These are phyloP conservation scores for Hemileia vastatrix DNA, from an alignment of 1,284 basidiomycete species.

Conservation along the genomic window DNA sequence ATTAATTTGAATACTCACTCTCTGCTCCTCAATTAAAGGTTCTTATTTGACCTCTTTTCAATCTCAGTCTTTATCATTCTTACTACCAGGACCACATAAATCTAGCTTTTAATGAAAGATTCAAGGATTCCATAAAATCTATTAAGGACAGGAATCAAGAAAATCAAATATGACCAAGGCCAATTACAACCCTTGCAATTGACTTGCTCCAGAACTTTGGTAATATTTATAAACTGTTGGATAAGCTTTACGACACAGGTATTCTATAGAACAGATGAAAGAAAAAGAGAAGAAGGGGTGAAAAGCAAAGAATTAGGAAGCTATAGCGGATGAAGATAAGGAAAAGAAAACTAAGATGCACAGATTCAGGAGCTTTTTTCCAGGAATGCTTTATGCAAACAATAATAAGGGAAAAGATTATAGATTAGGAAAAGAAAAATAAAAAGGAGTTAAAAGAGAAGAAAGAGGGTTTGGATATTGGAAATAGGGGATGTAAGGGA, in stretches of 20 bases:
- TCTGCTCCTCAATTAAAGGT: slow-evolving; percentile 11
- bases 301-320: no score
- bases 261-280: no score
- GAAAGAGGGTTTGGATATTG: no score
- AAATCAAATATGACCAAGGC: slow-evolving; percentile 92
- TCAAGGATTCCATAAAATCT: slow-evolving; percentile 84
- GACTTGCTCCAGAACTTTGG: slow-evolving; percentile 6
- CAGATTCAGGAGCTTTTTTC: no score
- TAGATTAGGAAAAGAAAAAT: no score
- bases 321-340: no score
- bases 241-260: slow-evolving; percentile 14
- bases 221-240: slow-evolving; percentile 6
- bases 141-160: slow-evolving; percentile 91
- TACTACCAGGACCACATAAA: slow-evolving; percentile 51
- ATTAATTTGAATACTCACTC: slow-evolving; percentile 63
- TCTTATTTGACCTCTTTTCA: slow-evolving; percentile 10
- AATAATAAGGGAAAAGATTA: no score
- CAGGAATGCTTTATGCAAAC: no score
- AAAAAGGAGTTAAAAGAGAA: no score
- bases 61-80: slow-evolving; percentile 50
- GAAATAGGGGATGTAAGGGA: no score
- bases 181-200: slow-evolving; percentile 61
- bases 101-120: slow-evolving; percentile 67
- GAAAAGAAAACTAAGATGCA: no score
- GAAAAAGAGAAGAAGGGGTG: no score